These are phyloP conservation scores for Colletotrichum sp. DNA, from an alignment of 2,329 filamentous ascomycete species.

Conservation along the genomic window DNA sequence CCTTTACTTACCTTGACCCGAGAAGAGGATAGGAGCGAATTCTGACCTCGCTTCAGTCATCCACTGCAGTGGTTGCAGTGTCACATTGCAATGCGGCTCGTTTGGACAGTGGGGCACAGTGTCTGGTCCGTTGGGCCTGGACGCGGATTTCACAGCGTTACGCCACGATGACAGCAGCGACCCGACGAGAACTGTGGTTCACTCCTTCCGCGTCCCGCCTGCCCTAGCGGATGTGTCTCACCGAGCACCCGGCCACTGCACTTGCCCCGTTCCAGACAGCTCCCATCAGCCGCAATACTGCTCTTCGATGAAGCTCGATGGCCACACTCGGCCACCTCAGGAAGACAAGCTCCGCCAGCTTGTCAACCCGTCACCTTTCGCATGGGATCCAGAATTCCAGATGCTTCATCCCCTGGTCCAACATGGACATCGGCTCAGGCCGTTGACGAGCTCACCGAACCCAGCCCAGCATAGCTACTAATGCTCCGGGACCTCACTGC, in stretches of 20 bases:
- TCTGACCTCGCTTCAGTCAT: not conserved
- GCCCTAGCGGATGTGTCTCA: not conserved
- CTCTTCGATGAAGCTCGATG: not conserved
- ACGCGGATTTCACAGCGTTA: not conserved
- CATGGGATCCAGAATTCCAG: not conserved
- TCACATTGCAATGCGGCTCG: not conserved
- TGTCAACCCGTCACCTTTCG: not conserved
- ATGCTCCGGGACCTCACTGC: not conserved
- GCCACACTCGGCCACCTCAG: not conserved
- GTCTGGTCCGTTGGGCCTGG: not conserved
- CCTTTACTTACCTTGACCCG: not conserved
- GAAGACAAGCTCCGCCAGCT: not conserved
- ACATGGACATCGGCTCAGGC: not conserved
- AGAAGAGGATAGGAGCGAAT: not conserved
- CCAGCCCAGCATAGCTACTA: not conserved
- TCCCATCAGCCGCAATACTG: not conserved
- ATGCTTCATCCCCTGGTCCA: not conserved
- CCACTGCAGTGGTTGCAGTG: not conserved
- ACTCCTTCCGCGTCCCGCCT: not conserved
- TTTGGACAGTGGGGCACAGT: not conserved
- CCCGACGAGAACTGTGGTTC: not conserved
- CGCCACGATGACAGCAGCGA: not conserved
- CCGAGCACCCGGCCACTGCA: not conserved
- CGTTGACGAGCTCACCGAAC: not conserved
- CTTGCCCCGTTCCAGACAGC: not conserved